A percentile compares a stretch with the other conserved stretches of the same genome.
These are phyloP conservation scores for Combretum micranthum DNA, from an alignment of 345 rosid species.

Conservation along the genomic window DNA sequence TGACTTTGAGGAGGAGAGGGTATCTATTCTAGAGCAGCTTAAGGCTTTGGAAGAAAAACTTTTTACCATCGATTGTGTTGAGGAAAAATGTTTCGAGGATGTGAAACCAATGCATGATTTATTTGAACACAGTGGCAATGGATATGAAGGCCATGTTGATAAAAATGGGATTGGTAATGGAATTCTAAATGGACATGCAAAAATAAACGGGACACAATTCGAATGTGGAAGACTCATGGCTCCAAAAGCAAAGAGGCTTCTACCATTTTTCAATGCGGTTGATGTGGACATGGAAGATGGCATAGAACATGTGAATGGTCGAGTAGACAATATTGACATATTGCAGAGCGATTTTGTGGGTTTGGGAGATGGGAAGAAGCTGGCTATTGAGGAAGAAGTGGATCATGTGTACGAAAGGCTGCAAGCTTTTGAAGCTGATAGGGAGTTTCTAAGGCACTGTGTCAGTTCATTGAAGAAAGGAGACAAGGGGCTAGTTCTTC, in stretches of 20 bases:
- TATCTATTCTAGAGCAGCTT: constrained; percentile 79
- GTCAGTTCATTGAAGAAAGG: constrained; percentile 83
- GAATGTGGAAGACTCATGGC: constrained; percentile 22
- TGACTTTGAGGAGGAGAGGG: constrained; percentile 77
- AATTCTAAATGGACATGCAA: constrained; percentile 42
- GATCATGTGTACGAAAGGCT: constrained; percentile 82
- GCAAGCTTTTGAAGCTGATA: constrained; percentile 85
- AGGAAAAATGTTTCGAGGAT: constrained; percentile 43
- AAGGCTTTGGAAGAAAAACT: constrained; percentile 87
- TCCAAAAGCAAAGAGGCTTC: constrained; percentile 75
- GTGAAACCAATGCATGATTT: constrained; percentile 26
- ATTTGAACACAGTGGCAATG: constrained; percentile 36
- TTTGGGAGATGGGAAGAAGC: constrained; percentile 20
- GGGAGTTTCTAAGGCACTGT: constrained; percentile 86
- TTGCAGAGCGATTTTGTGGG: constrained; percentile 16
- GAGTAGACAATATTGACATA: constrained; percentile 21
- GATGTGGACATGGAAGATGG: constrained; percentile 49
- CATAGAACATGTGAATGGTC: constrained; percentile 23
- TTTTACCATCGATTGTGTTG: constrained; percentile 42
- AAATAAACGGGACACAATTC: constrained; percentile 47
- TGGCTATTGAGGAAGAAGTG: constrained; percentile 61
- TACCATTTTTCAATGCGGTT: constrained; percentile 74
- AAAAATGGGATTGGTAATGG: constrained; percentile 34
- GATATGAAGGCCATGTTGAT: constrained; percentile 11
- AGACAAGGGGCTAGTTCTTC: constrained; percentile 75